These are phyloP conservation scores for Stenocarpella maydis DNA, from an alignment of 2,329 filamentous ascomycete species.

Conservation along the genomic window DNA sequence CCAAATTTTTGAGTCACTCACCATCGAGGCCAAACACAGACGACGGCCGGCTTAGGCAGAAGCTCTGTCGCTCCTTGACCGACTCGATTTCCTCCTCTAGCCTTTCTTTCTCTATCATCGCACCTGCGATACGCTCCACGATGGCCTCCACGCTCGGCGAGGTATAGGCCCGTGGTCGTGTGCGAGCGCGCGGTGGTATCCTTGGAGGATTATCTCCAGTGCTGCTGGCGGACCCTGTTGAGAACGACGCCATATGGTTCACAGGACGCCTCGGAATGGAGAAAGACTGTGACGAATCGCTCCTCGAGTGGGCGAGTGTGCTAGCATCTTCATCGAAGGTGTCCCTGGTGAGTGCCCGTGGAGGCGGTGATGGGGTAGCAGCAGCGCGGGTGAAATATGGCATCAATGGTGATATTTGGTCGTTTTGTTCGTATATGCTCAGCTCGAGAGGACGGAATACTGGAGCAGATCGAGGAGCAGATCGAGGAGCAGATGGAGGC, in stretches of 20 bases:
- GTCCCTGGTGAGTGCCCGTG: constrained; percentile 46
- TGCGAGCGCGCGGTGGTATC: constrained; percentile 56
- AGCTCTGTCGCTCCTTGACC: constrained; percentile 66
- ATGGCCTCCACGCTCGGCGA: constrained; percentile 59
- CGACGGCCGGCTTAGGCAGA: constrained; percentile 61
- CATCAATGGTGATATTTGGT: constrained; percentile 63
- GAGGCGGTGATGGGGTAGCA: constrained; percentile 49
- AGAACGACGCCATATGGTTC: constrained; percentile 44
- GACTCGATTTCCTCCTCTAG: constrained; percentile 68
- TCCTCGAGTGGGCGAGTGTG: constrained; percentile 51
- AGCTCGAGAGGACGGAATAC: constrained; percentile 65
- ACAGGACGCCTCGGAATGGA: constrained; percentile 60
- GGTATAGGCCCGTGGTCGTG: constrained; percentile 50
- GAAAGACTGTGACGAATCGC: constrained; percentile 63
- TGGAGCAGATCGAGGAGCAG: constrained; percentile 44
- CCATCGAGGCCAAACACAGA: constrained; percentile 53
- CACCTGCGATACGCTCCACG: constrained; percentile 63
- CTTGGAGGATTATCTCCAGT: constrained; percentile 46
- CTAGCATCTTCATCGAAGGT: constrained; percentile 47
- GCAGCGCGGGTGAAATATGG: constrained; percentile 56
- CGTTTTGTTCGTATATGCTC: constrained; percentile 58
- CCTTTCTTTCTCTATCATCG: constrained; percentile 66
- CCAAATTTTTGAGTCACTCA: constrained; percentile 37
- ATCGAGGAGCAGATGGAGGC: constrained; percentile 44
- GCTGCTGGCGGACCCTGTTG: constrained; percentile 40